Evolutionary conservation across 2,329 filamentous ascomycete species (phyloP).

Genomic region (Sarocladium strictum): DNA sequence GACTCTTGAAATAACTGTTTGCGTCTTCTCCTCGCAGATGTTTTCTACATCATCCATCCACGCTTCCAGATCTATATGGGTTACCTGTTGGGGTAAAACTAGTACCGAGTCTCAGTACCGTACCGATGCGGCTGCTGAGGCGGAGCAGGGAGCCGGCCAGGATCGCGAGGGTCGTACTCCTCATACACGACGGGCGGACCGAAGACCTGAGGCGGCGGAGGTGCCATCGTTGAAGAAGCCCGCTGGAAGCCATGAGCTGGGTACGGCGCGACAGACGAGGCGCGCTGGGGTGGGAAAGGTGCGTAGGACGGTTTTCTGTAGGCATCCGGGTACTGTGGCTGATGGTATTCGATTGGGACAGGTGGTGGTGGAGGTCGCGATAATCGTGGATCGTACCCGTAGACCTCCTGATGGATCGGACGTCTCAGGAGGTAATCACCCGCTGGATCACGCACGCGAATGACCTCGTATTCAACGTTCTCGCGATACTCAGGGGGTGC

Average conservation of each 20-base stretch:
- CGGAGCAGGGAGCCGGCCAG: not conserved
- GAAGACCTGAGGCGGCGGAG: not conserved
- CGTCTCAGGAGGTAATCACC: slow-evolving; percentile 42
- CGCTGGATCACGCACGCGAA: slow-evolving; percentile 36
- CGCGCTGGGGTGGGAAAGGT: not conserved
- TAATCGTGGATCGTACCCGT: slow-evolving; percentile 18
- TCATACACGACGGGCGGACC: not conserved
- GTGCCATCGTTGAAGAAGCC: not conserved
- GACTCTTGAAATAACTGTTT: too few relatives aligned
- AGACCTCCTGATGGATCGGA: slow-evolving; percentile 28
- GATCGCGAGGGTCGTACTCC: not conserved
- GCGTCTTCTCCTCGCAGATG: too few relatives aligned
- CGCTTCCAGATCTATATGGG: too few relatives aligned
- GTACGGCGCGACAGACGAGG: not conserved
- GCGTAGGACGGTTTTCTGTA: slow-evolving; percentile 4
- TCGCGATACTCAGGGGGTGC: slow-evolving; percentile 16
- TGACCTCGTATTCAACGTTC: slow-evolving; percentile 34
- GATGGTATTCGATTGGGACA: slow-evolving; percentile 1
- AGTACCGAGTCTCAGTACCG: not conserved
- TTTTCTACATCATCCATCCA: too few relatives aligned
- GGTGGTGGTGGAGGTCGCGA: slow-evolving; percentile 14
- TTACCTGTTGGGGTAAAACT: not conserved
- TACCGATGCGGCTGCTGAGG: not conserved
- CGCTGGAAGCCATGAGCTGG: not conserved
- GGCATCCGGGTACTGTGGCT: slow-evolving; percentile 11